Base-by-base conservation (phyloP, 495 filamentous ascomycete species). In the Penicillium soppii region DNA sequence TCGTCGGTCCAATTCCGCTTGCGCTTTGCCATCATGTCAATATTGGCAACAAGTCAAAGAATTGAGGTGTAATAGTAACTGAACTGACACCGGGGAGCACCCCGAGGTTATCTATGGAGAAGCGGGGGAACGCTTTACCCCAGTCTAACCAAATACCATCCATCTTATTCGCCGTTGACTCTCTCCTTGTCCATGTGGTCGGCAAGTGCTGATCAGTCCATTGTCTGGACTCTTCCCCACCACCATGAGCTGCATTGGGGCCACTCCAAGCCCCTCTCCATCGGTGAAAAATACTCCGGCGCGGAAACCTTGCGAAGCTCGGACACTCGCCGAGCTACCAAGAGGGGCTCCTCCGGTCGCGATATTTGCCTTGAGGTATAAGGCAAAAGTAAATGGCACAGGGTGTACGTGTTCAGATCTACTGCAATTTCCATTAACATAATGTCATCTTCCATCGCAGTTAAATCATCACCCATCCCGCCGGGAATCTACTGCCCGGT, bases 401-500 rank as follows among this genome's bases (percentile, higher is more conserved):
- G 20, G 10, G n/a, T 40, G 32, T 22, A 23, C 35, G 17, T 16
- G 27, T 41, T 41, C 5, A 17, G 47, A 33, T 47, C 9, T 41
- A 12, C 13, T 35, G 23, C 12, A 26, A 38, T 33, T 23, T 43
- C 43, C 19, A 39, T 33, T 23, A 33, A 32, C 37, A 54, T 21
- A 26, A 63, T 67, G 60, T 52, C 55, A 43, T 67, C 60, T 15
- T 56, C 35, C 3, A 46, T 67, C 17, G 50, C 60, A 8, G 17
- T 45, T 0, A 67, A 67, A 37, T 43, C 57, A 3, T 53, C 52
- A 35, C 25, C 37, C 5, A 65, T 73, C 36, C 69, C 69, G 2
- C 58, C 59, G 3, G 72, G 72, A 12, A 61, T 76, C 43, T 71
- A 72, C 52, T 66, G 60, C n/a, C 72, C 69, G 1, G 65, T 66